These are phyloP conservation scores for Beauveria bassiana DNA, from an alignment of 2,329 filamentous ascomycete species.

Conservation along the genomic window DNA sequence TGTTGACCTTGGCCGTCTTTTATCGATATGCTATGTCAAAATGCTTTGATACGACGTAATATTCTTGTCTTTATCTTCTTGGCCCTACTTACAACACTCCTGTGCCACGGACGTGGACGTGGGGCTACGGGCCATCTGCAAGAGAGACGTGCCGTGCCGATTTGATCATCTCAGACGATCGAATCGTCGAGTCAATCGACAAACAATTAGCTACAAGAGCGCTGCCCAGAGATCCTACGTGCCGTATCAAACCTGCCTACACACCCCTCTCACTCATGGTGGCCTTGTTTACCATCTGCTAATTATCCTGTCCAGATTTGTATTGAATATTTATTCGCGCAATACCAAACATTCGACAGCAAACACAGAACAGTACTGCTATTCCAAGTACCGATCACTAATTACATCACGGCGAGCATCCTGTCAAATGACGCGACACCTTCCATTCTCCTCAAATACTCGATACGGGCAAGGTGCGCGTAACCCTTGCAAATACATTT, in stretches of 20 bases:
- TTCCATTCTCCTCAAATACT: background rate
- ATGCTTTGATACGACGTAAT: background rate
- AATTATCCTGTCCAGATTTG: background rate
- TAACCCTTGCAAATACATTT: background rate
- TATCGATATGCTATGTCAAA: background rate
- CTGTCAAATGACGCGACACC: background rate
- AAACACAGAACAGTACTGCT: background rate
- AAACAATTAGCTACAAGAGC: background rate
- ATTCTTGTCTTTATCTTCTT: background rate
- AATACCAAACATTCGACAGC: background rate
- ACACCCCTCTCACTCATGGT: too few species aligned
- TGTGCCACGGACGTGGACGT: background rate
- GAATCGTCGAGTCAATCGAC: background rate
- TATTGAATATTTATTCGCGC: background rate
- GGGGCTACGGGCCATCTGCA: background rate
- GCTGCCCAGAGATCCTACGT: background rate
- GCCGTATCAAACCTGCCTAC: background rate
- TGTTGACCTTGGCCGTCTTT: background rate
- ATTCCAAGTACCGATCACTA: background rate
- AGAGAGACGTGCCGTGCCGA: background rate
- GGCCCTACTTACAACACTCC: background rate
- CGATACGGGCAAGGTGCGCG: background rate
- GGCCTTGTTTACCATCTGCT: background rate
- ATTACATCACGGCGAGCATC: background rate
- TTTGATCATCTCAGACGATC: background rate